Conservation (phyloP, 345 rosid species). For the Anastatica hierochuntica region DNA sequence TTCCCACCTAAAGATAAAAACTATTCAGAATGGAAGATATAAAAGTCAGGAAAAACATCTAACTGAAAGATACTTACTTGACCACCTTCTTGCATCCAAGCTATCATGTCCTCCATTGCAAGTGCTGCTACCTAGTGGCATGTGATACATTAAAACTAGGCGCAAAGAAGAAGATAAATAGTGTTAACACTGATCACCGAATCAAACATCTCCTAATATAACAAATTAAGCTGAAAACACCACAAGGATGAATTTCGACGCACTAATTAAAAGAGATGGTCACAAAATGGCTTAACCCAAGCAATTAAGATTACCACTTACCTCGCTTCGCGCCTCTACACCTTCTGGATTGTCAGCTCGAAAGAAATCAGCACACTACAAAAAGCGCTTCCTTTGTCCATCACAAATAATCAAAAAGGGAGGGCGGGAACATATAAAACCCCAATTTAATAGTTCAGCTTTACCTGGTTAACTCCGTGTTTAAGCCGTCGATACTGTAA, state of each 20-base stretch:
- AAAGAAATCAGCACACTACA: conserved; percentile 95
- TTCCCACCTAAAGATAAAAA: conserved; percentile 64
- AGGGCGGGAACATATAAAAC: neutral
- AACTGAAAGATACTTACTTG: conserved; percentile 50
- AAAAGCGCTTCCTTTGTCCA: conserved; percentile 13
- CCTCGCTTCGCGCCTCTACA: conserved; percentile 97
- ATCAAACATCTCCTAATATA: conserved; percentile 18
- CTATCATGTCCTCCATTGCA: conserved; percentile 99
- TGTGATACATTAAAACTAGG: conserved; percentile 68
- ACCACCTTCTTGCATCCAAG: conserved; percentile 99
- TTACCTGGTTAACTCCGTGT: conserved; percentile 86
- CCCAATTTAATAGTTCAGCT: neutral
- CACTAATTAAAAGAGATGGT: conserved; percentile 2
- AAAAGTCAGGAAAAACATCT: neutral
- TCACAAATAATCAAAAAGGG: conserved; percentile 11
- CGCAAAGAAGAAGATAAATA: conserved; percentile 47
- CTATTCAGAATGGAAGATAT: conserved; percentile 16
- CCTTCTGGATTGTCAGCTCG: conserved; percentile 98
- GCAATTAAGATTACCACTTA: too few relatives aligned
- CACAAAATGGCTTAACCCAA: conserved; percentile 2
- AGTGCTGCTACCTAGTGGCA: conserved; percentile 98
- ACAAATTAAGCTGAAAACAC: conserved; percentile 4
- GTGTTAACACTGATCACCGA: conserved; percentile 28
- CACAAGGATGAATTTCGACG: neutral
- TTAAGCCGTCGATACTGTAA: conserved; percentile 98